Base-by-base conservation (phyloP, 768 basidiomycete species). In the Paxillus rubicundulus region DNA sequence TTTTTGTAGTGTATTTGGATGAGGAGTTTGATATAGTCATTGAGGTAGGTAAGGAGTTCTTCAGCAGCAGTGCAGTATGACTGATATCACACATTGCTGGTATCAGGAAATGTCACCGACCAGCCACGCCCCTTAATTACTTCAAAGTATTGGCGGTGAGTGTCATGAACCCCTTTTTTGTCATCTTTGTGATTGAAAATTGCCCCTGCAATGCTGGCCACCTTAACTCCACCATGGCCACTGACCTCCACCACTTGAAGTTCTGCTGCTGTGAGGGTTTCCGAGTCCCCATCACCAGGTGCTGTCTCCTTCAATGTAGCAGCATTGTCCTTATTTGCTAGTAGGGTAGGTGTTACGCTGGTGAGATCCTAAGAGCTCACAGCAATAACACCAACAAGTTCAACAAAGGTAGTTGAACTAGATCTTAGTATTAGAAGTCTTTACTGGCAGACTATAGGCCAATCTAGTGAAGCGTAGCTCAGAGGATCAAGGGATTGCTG, bases 21-120 rank as follows among this genome's bases (percentile, higher is more conserved):
- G 9, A 77, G 58, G 57, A 72, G 73, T 1, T 55, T 24, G 17
- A 66, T 47, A 50, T 60, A 66, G 0, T 51, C 30, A 0, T 53
- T 17, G 2, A 58, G 67, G 45, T 72, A 44, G 0, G 63, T 40
- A 13, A 74, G 43, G 8, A 73, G 52, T 9, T 50, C 62, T 0
- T 57, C 43, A 0, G 68, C 58, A 0, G 70, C 72, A 6, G 67
- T 59, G 20, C 67, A 55, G 52, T 73, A 62, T 1, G 65, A 69
- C 20, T 69, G 63, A 52, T 63, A 76, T 0, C 64, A 64, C 0
- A 62, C 74, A 50, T 73, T 75, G 53, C 67, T 71, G 0, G 68
- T 70, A 44, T 73, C 70, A 0, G 74, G 72, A 45, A 66, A 76
- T 41, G 45, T 34, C 3, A 30, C 67, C 18, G 2, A 30, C 10